phyloP scores from a whole-genome alignment of 805 yeast species.

The Phaffomyces antillensis region DNA sequence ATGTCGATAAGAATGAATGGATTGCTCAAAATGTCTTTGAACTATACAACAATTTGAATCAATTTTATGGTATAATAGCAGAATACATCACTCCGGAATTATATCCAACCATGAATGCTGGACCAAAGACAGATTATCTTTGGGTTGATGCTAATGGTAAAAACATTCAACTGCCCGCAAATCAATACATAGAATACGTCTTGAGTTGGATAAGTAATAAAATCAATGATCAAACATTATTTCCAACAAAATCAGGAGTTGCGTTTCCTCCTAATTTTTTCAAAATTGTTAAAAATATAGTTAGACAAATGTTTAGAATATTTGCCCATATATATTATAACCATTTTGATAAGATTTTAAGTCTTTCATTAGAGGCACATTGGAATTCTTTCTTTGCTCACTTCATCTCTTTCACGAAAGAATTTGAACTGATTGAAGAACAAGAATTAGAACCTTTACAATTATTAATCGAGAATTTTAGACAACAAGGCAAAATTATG shows the following conservation, averaged over 20 bases:
- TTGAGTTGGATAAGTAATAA: constrained; percentile 84
- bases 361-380: constrained; percentile 88
- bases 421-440: constrained; percentile 73
- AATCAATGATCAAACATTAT: constrained; percentile 79
- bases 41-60: constrained; percentile 75
- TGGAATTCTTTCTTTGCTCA: constrained; percentile 98
- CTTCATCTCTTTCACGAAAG: constrained; percentile 78
- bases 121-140: constrained; percentile 81
- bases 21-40: constrained; percentile 88
- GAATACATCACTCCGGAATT: constrained; percentile 88
- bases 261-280: constrained; percentile 85
- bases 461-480: constrained; percentile 72
- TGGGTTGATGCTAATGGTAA: constrained; percentile 85
- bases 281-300: constrained; percentile 78
- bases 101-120: constrained; percentile 94
- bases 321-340: constrained; percentile 93
- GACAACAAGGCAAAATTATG: constrained; percentile 74
- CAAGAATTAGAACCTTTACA: constrained; percentile 73
- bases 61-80: constrained; percentile 82
- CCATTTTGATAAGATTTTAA: constrained; percentile 91
- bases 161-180: constrained; percentile 82
- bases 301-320: constrained; percentile 87
- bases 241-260: constrained; percentile 84
- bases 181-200: constrained; percentile 87
- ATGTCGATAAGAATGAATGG: constrained; percentile 95